Evolutionary conservation across 2,329 filamentous ascomycete species (phyloP), one percentile per base, ranked within the genome.

Genomic region (Colletotrichum cereale): DNA sequence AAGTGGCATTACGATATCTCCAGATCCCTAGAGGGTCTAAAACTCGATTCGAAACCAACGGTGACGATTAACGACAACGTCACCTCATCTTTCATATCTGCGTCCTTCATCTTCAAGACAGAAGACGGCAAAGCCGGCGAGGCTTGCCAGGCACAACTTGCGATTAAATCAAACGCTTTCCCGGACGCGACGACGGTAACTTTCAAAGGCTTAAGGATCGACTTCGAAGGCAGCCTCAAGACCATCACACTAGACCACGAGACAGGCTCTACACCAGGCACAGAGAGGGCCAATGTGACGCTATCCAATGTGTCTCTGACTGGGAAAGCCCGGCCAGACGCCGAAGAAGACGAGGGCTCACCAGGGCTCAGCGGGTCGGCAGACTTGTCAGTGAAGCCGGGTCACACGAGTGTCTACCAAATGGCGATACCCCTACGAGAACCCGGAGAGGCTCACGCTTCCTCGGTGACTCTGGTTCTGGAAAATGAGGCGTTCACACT

Each of bases 391-490:
- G 81, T 98, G 53, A 80, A 82, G 14, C 88, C 94, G 18, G 90
- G 90, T 0, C 88, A 93, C 72, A 92, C 87, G 11, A 90, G 88
- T 64, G 88, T 95, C 1, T 92, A 93, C 73, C 89, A 93, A 75
- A 86, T 97, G 75, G 88, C 87, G 11, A 88, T 94, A 69, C 89
- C 91, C 2, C 87, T 97, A 21, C 90, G 94, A 70, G 95, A 98
- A 80, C 90, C 95, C 3, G 95, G 94, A n/a, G 89, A 93, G 67
- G 90, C 92, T 0, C 89, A 87, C 58, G 90, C 93, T 5, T 85
- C 87, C 5, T 90, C 89, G 2, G 88, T 92, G 12, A 88, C 85
- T 0, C 82, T 97, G 36, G 82, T 84, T 1, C 81, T 96, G n/a
- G 84, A 88, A 36, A 89, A 88, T 18, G 86, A 91, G 0, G 81